Base-by-base conservation (phyloP, 352 stramenopile species). In the Peronosclerospora sorghi region DNA sequence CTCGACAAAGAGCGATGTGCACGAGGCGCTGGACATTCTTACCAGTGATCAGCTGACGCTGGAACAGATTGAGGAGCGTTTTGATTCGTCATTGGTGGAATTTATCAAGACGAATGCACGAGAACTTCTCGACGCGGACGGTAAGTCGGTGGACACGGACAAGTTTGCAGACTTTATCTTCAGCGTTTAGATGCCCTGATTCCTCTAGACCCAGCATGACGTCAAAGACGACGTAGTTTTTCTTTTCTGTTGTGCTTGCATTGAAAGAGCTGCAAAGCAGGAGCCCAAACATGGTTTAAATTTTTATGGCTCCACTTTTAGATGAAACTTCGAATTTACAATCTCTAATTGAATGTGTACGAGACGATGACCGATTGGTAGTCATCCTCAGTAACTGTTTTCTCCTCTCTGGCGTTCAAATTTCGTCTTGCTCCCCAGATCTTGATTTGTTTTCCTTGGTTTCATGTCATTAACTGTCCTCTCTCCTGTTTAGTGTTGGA, bases 81-180 rank as follows among this genome's bases (percentile, higher is more conserved):
- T 95, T 42, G 81, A 88, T 32, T 37, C 54, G 13, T 59, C 62
- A 6, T 62, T 86, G 26, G 44, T 86, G 15, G 79, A 92, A 35
- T 92, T 89, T 45, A 74, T 92, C 42, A 82, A 85, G 59, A 78
- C 78, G 44, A 69, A 92, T 53, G 43, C 77, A 13, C 54, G 58
- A 13, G 61, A 73, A 49, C 21, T 86, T 7, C 36, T 78, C 27
- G 52, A 68, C 21, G 54, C 62, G 3, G 75, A 86, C 24, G 71
- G 72, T 38, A 56, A 73, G 36, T 73, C 65, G 35, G 37, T 86
- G 17, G 73, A 92, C 62, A 62, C 69, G 49, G 68, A 75, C 4
- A 86, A 86, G 66, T 88, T 92, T 43, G 56, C 68, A 26, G 53
- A 73, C 48, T 74, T 86, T 40, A 80, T 92, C 41, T 92, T 92